Percentiles rank a stretch among this genome's conserved stretches.
phyloP scores from a whole-genome alignment of 2,329 filamentous ascomycete species.

The Penicillium hordei region DNA sequence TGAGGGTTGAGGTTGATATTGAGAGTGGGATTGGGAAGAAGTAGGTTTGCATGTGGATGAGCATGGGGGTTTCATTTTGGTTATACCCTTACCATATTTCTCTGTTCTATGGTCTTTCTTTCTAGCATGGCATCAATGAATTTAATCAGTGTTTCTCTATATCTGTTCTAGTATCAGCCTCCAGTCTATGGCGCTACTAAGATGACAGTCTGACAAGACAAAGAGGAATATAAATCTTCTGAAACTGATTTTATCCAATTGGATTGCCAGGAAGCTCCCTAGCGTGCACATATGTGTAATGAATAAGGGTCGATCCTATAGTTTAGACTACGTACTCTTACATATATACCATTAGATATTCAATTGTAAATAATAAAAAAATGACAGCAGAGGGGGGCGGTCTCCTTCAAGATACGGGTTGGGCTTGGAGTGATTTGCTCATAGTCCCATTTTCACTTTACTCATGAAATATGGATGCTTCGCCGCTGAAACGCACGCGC shows the following conservation, averaged over 20 bases:
- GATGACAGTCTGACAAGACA: background rate
- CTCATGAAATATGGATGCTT: background rate
- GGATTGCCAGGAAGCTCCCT: background rate
- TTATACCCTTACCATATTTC: conserved; percentile 2
- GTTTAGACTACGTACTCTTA: too few species aligned
- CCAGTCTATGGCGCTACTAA: background rate
- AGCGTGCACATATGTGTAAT: background rate
- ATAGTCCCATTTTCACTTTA: too few species aligned
- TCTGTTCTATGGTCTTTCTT: background rate
- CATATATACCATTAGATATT: background rate
- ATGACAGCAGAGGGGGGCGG: background rate
- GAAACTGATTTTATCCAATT: background rate
- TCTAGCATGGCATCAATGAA: background rate
- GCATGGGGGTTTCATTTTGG: background rate
- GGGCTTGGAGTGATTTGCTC: too few species aligned
- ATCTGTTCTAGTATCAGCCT: background rate
- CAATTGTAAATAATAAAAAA: background rate
- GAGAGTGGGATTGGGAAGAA: background rate
- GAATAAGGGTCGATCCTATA: background rate
- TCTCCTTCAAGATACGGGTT: background rate
- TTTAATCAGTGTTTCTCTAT: background rate
- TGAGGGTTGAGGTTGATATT: background rate
- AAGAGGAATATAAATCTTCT: background rate
- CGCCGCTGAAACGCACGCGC: background rate
- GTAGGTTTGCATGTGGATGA: background rate